Conservation (phyloP, 192 early-diverging fungal species). For the Rhizoclosmatium globosum region DNA sequence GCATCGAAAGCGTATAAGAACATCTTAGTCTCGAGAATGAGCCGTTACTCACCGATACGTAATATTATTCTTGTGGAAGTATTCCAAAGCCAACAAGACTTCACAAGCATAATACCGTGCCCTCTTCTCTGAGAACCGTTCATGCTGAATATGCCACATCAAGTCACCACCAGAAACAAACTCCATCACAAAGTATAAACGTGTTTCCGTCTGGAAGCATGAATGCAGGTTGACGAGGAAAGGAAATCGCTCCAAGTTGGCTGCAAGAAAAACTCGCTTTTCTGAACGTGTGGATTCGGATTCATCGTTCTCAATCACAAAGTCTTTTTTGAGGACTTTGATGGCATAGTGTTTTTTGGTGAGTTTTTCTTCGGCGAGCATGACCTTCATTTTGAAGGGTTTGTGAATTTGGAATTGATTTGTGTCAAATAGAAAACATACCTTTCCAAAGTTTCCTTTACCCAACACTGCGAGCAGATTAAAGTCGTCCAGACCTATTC, state of each 20-base stretch:
- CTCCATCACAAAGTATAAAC: conserved; percentile 99
- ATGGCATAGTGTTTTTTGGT: conserved; percentile 89
- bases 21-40: background rate
- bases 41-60: conserved; percentile 75
- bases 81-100: conserved; percentile 92
- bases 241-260: conserved; percentile 90
- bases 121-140: conserved; percentile 86
- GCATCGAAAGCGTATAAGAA: background rate
- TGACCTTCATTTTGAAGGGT: conserved; percentile 61
- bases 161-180: conserved; percentile 97
- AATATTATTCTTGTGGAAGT: conserved; percentile 94
- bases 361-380: conserved; percentile 93
- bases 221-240: conserved; percentile 97
- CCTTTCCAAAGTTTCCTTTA: conserved; percentile 99
- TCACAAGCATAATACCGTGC: conserved; percentile 98
- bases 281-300: conserved; percentile 92
- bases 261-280: conserved; percentile 92
- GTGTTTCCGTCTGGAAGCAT: conserved; percentile 93
- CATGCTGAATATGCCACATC: conserved; percentile 98
- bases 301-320: conserved; percentile 98
- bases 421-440: conserved; percentile 23
- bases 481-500: conserved; percentile 91
- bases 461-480: conserved; percentile 94
- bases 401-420: conserved; percentile 3
- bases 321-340: conserved; percentile 98